These are phyloP conservation scores for Pseudocercospora cruenta DNA, from an alignment of 2,329 filamentous ascomycete species.

Conservation along the genomic window DNA sequence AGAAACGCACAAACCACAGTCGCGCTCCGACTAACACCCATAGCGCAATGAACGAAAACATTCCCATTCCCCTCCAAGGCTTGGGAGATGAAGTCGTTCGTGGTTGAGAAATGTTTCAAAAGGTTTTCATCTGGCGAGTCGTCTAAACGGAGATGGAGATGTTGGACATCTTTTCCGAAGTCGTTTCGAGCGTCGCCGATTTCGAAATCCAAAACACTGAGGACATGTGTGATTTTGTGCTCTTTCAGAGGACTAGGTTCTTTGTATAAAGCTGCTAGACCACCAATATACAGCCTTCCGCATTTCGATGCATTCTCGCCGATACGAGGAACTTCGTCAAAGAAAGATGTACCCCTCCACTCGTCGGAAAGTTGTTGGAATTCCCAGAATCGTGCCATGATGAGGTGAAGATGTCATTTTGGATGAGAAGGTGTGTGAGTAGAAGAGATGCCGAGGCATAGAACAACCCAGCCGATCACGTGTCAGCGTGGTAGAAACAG, in stretches of 20 bases:
- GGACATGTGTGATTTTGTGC: constrained; percentile 79
- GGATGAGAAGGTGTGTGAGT: background rate
- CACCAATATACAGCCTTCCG: constrained; percentile 46
- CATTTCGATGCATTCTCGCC: constrained; percentile 26
- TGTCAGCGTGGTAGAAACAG: background rate
- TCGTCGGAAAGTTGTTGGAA: constrained; percentile 33
- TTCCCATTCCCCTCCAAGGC: no score
- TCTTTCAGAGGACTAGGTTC: constrained; percentile 56
- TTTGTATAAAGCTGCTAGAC: constrained; percentile 47
- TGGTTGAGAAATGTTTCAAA: constrained; percentile 70
- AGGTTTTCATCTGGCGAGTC: constrained; percentile 88
- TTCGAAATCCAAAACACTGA: constrained; percentile 73
- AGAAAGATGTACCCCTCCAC: constrained; percentile 40
- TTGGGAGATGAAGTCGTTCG: constrained; percentile 70
- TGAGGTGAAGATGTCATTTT: background rate
- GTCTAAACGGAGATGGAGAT: no score
- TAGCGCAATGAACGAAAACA: constrained; percentile 77
- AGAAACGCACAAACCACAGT: constrained; percentile 82
- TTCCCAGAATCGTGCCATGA: constrained; percentile 34
- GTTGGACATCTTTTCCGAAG: no score
- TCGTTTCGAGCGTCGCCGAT: no score
- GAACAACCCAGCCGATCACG: background rate
- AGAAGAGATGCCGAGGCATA: background rate
- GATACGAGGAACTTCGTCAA: constrained; percentile 43
- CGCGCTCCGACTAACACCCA: constrained; percentile 90